Evolutionary conservation across 2,329 filamentous ascomycete species (phyloP).

Genomic region (Diaporthe ilicicola): DNA sequence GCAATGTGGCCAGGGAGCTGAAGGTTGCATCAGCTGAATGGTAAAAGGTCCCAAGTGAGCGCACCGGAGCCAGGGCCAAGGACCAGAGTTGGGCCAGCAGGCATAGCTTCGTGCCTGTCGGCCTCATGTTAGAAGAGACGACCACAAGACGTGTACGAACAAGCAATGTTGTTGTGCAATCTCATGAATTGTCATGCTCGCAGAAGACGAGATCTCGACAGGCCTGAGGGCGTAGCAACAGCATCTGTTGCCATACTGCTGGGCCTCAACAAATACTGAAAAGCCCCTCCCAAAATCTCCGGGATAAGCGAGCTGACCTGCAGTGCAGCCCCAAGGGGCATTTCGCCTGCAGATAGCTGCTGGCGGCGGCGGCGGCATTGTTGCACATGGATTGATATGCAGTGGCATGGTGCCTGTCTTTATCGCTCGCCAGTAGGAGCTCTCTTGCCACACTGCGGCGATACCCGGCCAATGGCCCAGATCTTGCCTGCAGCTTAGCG

Average conservation of each 20-base stretch:
- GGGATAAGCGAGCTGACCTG: constrained; percentile 8
- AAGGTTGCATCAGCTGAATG: not conserved
- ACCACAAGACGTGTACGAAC: not conserved
- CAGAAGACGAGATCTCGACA: not conserved
- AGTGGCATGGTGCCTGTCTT: not conserved
- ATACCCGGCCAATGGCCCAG: not conserved
- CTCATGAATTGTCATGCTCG: not conserved
- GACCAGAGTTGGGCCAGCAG: not conserved
- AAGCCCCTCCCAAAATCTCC: not conserved
- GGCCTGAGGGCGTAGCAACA: not conserved
- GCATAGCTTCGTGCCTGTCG: not conserved
- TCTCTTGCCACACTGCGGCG: not conserved
- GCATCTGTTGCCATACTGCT: not conserved
- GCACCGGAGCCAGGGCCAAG: not conserved
- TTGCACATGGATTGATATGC: not conserved
- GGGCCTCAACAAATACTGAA: not conserved
- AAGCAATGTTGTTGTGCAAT: not conserved
- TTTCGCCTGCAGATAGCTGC: not conserved
- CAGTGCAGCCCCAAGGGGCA: not conserved
- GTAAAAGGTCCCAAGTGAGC: not conserved
- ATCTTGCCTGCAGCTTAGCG: constrained; percentile 12
- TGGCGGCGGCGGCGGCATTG: constrained; percentile 2
- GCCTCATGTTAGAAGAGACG: not conserved
- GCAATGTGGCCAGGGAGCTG: not conserved
- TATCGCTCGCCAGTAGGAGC: constrained; percentile 8